phyloP scores from a whole-genome alignment of 768 basidiomycete genomes.

The Dioszegia aurantiaca region DNA sequence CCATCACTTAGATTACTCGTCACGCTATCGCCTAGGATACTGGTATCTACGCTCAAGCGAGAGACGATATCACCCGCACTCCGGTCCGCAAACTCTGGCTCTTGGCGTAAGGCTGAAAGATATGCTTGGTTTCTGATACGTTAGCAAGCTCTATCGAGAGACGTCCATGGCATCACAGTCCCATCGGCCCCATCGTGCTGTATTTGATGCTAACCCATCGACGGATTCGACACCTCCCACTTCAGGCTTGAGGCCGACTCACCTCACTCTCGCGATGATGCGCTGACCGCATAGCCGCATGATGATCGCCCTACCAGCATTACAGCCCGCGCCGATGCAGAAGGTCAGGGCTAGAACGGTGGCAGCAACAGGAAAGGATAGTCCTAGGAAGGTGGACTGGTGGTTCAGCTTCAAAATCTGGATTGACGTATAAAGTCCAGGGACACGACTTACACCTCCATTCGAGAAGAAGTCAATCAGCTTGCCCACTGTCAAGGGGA shows the following conservation, averaged over 20 bases:
- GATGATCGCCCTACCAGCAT: conserved; percentile 61
- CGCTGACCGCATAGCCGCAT: conserved; percentile 89
- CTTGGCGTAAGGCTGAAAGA: conserved; percentile 76
- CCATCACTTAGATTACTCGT: conserved; percentile 58
- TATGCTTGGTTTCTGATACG: conserved; percentile 74
- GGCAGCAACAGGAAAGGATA: conserved; percentile 78
- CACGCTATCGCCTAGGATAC: conserved; percentile 73
- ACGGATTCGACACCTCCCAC: background rate
- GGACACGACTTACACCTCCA: conserved; percentile 61
- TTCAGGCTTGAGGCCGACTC: background rate
- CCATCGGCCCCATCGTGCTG: background rate
- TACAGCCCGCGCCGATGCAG: conserved; percentile 80
- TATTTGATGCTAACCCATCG: background rate
- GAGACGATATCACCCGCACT: conserved; percentile 93
- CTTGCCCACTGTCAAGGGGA: conserved; percentile 89
- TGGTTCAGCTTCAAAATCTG: conserved; percentile 56
- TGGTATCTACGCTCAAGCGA: conserved; percentile 83
- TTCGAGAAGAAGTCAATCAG: conserved; percentile 86
- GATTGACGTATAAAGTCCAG: conserved; percentile 5
- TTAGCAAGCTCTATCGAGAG: background rate
- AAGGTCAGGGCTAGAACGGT: conserved; percentile 70
- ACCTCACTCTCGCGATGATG: conserved; percentile 68
- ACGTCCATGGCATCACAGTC: background rate
- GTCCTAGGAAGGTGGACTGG: conserved; percentile 65
- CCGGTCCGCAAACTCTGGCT: conserved; percentile 87